Evolutionary conservation across 768 basidiomycete species (phyloP), one percentile per base, ranked within the genome.

Genomic region (Phaeotremella skinneri): DNA sequence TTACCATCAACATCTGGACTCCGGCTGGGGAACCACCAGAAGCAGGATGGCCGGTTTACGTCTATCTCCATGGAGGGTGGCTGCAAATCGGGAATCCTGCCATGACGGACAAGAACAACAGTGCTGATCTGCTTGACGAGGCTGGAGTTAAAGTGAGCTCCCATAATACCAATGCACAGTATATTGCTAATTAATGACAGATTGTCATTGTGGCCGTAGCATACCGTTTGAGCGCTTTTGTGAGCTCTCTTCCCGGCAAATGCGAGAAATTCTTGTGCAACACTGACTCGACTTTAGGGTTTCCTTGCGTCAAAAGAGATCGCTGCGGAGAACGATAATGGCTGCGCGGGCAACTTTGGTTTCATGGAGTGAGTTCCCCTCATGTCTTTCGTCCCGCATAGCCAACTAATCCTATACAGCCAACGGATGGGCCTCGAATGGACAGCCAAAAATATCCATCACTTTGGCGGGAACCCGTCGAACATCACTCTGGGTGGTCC

Each of bases 81-180:
- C 49, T 62, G 6, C 61, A 62, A 43, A 62, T 62, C 29, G 61
- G 61, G 11, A 55, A 62, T 41, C 55, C 61, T 13, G 55, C 56
- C 37, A 51, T 51, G 49, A 62, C 52, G 16, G 52, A 53, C 25
- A 53, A 53, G 32, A 53, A 53, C 34, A 53, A 53, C 34, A 7
- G 14, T 13, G 52, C 52, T 14, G 52, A 53, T 39, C 34, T 53
- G 29, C 25, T 53, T n/a, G 52, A 53, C 25, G 52, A 32, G 14
- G 52, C 47, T 2, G 61, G 61, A 48, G 34, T 57, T 4, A 53
- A 62, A 32, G 34, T 53, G 32, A 11, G 45, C 21, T n/a, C 25
- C 9, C 9, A n/a, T 41, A 11, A n/a, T 41, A 11, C 37, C 11
- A 41, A 29, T 51, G 6, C 26, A 30, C 29, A 14, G 31, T 17